These are phyloP conservation scores for Aspergillus tamarii DNA, from an alignment of 2,329 filamentous ascomycete species.

Conservation along the genomic window DNA sequence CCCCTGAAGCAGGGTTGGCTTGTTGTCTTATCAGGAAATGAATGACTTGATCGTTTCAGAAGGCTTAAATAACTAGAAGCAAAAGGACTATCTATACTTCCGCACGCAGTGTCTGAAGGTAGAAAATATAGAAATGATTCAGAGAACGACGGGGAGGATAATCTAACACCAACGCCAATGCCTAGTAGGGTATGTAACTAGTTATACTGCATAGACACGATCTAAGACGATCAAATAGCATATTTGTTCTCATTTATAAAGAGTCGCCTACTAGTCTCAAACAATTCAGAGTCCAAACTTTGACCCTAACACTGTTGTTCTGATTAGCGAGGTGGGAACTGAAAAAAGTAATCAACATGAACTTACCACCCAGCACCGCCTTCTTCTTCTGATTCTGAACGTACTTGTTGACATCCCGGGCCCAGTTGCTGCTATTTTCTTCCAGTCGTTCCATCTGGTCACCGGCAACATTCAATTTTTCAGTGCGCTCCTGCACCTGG, in stretches of 20 bases:
- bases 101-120: neutral
- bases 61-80: no score
- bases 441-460: slow-evolving; percentile 84
- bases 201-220: neutral
- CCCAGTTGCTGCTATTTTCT: slow-evolving; percentile 79
- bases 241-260: neutral
- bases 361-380: slow-evolving; percentile 68
- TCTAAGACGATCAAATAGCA: neutral
- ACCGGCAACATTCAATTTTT: slow-evolving; percentile 79
- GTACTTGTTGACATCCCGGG: slow-evolving; percentile 85
- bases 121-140: neutral
- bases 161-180: slow-evolving; percentile 9
- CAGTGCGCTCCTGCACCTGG: slow-evolving; percentile 86
- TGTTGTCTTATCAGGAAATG: no score
- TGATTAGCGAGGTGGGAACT: slow-evolving; percentile 10
- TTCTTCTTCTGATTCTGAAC: slow-evolving; percentile 86
- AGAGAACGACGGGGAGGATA: neutral
- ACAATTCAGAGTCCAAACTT: slow-evolving; percentile 46
- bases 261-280: neutral
- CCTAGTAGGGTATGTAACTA: slow-evolving; percentile 15
- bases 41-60: no score
- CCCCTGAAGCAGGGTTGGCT: neutral
- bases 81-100: neutral
- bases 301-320: slow-evolving; percentile 39
- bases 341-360: slow-evolving; percentile 6